A percentile compares a stretch with the other conserved stretches of the same genome.
Evolutionary conservation across 495 filamentous ascomycete species (phyloP).

Genomic region (Penicillium manginii): DNA sequence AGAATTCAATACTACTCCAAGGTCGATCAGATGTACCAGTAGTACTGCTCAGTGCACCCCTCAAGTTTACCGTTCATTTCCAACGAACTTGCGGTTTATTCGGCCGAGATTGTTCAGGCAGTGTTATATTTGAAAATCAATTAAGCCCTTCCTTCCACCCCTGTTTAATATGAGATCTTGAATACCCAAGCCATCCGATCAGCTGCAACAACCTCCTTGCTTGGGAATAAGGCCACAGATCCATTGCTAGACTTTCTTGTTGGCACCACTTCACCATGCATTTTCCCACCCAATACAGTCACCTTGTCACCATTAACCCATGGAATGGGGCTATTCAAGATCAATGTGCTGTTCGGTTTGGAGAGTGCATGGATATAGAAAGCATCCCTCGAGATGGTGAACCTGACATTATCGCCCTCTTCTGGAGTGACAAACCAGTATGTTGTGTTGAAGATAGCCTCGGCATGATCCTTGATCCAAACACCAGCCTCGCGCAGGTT

Average conservation of each 20-base stretch:
- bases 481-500: conserved; percentile 50
- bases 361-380: conserved; percentile 55
- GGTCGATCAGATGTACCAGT: too few relatives aligned
- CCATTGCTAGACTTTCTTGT: conserved; percentile 27
- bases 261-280: conserved; percentile 33
- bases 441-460: conserved; percentile 59
- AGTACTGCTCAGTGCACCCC: too few relatives aligned
- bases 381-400: conserved; percentile 54
- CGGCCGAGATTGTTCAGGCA: too few relatives aligned
- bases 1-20: neutral
- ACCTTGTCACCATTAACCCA: conserved; percentile 47
- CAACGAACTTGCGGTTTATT: neutral
- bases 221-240: conserved; percentile 24
- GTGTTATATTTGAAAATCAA: too few relatives aligned
- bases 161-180: conserved; percentile 43
- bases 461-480: conserved; percentile 55
- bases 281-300: conserved; percentile 48
- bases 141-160: too few relatives aligned
- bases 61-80: too few relatives aligned
- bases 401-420: conserved; percentile 48
- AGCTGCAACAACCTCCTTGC: conserved; percentile 35
- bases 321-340: conserved; percentile 48
- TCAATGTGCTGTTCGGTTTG: conserved; percentile 43
- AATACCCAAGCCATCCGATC: conserved; percentile 56
- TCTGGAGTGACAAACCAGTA: conserved; percentile 60